Evolutionary conservation across 306 rosid species (phyloP).

Genomic region (Betula pendula): DNA sequence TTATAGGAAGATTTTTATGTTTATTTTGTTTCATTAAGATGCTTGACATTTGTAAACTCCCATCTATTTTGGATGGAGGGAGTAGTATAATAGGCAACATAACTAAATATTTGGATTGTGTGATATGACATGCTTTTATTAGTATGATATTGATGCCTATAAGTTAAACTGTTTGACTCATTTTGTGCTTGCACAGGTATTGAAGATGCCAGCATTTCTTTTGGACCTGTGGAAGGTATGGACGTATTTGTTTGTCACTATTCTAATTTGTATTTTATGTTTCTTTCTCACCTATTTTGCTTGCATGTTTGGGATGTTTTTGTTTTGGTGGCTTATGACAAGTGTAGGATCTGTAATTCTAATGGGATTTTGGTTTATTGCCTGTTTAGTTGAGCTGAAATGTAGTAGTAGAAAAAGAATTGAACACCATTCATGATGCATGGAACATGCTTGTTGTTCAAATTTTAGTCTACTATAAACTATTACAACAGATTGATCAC

Average conservation of each 20-base stretch:
- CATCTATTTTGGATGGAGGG: background rate
- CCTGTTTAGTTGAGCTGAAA: background rate
- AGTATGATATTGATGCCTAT: background rate
- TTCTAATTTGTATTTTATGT: slow-evolving; percentile 27
- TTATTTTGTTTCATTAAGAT: background rate
- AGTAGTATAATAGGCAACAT: background rate
- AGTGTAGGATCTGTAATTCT: slow-evolving; percentile 11
- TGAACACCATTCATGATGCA: background rate
- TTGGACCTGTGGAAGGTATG: slow-evolving; percentile 95
- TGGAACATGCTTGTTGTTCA: background rate
- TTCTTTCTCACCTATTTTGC: slow-evolving; percentile 14
- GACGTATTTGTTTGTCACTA: slow-evolving; percentile 14
- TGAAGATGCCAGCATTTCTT: slow-evolving; percentile 80
- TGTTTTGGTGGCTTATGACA: slow-evolving; percentile 8
- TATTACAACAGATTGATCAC: background rate
- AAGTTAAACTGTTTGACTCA: slow-evolving; percentile 21
- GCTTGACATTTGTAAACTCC: background rate
- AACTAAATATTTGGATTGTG: background rate
- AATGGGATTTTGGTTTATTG: background rate
- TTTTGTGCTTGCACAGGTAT: slow-evolving; percentile 59
- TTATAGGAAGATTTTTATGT: background rate
- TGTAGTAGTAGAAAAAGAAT: background rate
- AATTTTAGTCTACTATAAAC: background rate
- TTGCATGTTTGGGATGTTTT: slow-evolving; percentile 22
- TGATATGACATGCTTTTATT: background rate